Evolutionary conservation across 257 asterid genomes (phyloP), one percentile per base, ranked within the genome.

Genomic region (Penstemon davidsonii): DNA sequence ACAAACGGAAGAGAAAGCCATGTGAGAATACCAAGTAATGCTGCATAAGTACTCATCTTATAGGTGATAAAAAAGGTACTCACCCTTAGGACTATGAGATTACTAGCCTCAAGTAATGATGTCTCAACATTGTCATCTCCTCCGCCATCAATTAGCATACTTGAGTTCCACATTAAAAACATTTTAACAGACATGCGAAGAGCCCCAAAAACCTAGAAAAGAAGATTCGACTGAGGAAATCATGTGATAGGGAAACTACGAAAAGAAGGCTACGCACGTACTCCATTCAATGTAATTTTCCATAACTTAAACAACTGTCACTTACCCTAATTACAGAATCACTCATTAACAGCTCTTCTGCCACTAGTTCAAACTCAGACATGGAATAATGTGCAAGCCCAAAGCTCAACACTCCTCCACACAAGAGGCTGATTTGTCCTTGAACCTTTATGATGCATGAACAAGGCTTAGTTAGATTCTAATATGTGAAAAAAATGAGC

Each of bases 141-240:
- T 71, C 96, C 99, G 33, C 98, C 99, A 80, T 95, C 99, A 79
- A 95, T 95, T 73, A 83, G 68, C 97, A 95, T 84, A 77, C 67
- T 68, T 37, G 99, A 85, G 77, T 95, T 95, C 99, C 95, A 91
- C 99, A 95, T 95, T 80, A 95, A 70, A 73, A 91, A 87, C 95
- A 95, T 91, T 79, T 95, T 95, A 60, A 95, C 96, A 11, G 98
- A 79, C 99, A 95, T 95, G 70, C 99, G 96, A 72, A 95, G 98
- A 68, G 99, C 99, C 71, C 99, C 99, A 80, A 82, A 95, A 67
- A 95, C 99, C 99, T 95, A 80, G 47, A 82, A 60, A 66, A 60
- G 47, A 59, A 74, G 12, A 33, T 15, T 45, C 59, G 60, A 66
- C 68, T 58, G 42, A 76, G 69, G 70, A 61, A 53, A 58, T 40